Evolutionary conservation across 305 asterid species (phyloP), one percentile per base, ranked within the genome.

Genomic region (Fraxinus sp.): DNA sequence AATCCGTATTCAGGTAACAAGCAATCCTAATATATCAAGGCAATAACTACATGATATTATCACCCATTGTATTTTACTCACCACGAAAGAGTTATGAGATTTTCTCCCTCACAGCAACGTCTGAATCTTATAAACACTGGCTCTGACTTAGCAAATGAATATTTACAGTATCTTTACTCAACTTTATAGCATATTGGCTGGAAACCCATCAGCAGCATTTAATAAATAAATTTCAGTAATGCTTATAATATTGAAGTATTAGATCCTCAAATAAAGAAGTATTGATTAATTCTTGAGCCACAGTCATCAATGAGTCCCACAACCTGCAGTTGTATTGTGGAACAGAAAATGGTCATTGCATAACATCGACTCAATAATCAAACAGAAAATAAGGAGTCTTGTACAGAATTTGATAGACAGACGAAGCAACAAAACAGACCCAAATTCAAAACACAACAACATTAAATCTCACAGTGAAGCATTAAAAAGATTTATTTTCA

Each of bases 301-400:
- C 85, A 86, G 86, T 83, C 92, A 89, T 85, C 92, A 82, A 74
- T 85, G 90, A 85, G 84, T 92, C 91, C 90, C 87, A 88, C 86
- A 88, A 86, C 94, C 97, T 93, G 95, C 93, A 91, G 91, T 87
- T 46, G 86, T 88, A 87, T 85, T 82, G 87, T 81, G 90, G 89
- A 90, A 87, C 88, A 90, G 79, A 84, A 82, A 83, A 84, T 41
- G 80, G 92, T 90, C 91, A 89, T 86, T 86, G 86, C 84, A 83
- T 76, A 83, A 59, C 14, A 77, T 81, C 81, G 71, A 26, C 80
- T 14, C 78, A 13, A 55, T 10, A 71, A n/a, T 18, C 57, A 55
- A 81, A 57, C 75, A 80, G 41, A 14, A 46, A 66, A 80, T 52
- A 82, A 36, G 72, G 46, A 81, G 22, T 36, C 75, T 33, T 83